phyloP scores from a whole-genome alignment of 495 filamentous ascomycete species.

The Aspergillus ostianus region DNA sequence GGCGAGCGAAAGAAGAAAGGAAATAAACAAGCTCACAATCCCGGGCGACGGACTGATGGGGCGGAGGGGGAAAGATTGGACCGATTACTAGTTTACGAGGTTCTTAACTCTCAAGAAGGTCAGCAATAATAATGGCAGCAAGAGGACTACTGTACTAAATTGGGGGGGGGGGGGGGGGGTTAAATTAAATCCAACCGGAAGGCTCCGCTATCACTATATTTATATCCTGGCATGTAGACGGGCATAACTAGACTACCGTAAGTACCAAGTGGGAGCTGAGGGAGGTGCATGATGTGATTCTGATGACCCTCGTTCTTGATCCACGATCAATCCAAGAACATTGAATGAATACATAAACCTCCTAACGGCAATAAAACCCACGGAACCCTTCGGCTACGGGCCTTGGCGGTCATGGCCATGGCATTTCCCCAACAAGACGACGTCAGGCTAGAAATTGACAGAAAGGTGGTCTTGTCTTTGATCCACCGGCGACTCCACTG shows the following conservation, averaged over 20 bases:
- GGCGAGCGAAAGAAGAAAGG: neutral
- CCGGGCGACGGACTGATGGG: neutral
- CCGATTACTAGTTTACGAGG: neutral
- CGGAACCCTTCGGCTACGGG: neutral
- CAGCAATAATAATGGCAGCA: neutral
- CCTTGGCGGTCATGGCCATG: too few relatives aligned
- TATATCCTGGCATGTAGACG: neutral
- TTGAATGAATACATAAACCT: neutral
- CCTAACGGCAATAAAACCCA: neutral
- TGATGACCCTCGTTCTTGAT: too few relatives aligned
- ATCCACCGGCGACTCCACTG: constrained; percentile 2
- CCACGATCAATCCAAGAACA: neutral
- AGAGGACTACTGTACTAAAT: neutral
- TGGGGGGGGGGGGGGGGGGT: too few relatives aligned
- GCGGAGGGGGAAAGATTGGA: neutral
- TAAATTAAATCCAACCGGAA: neutral
- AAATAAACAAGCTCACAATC: neutral
- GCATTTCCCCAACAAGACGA: neutral
- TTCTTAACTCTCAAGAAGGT: neutral
- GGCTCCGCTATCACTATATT: neutral
- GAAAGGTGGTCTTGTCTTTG: neutral
- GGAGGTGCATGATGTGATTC: too few relatives aligned
- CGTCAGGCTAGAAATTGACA: neutral
- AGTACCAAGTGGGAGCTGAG: too few relatives aligned
- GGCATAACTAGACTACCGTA: neutral